A percentile compares a stretch with the other conserved stretches of the same genome.
These are phyloP conservation scores for Microsporum ferrugineum DNA, from an alignment of 2,329 filamentous ascomycete species.

Conservation along the genomic window DNA sequence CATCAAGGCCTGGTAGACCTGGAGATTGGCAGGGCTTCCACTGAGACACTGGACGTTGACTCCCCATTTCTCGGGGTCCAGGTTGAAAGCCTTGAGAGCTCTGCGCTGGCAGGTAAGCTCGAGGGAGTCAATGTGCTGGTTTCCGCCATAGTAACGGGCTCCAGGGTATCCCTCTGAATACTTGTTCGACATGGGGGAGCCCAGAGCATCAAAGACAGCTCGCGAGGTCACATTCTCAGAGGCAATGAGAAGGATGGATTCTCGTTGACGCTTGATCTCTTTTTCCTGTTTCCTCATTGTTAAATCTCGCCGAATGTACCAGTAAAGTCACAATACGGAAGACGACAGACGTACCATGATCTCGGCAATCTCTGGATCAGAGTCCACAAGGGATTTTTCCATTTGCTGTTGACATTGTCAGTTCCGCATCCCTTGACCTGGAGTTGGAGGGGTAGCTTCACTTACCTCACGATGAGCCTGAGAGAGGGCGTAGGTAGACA, in stretches of 20 bases:
- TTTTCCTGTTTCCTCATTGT: conserved; percentile 50
- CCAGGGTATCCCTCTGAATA: conserved; percentile 98
- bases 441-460: conserved; percentile 16
- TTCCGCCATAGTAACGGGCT: conserved; percentile 97
- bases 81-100: conserved; percentile 80
- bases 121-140: conserved; percentile 96
- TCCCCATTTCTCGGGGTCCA: conserved; percentile 84
- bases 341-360: conserved; percentile 65
- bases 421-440: background rate
- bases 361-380: conserved; percentile 84
- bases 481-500: conserved; percentile 51
- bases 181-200: conserved; percentile 94
- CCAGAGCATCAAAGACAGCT: conserved; percentile 93
- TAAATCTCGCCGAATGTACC: background rate
- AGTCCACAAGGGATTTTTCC: conserved; percentile 84
- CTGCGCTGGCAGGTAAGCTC: conserved; percentile 91
- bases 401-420: conserved; percentile 57
- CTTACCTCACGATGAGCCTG: conserved; percentile 55
- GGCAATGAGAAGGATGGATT: conserved; percentile 97
- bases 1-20: conserved; percentile 94
- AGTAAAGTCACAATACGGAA: background rate
- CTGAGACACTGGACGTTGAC: conserved; percentile 95
- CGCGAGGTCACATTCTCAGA: conserved; percentile 99
- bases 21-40: conserved; percentile 89
- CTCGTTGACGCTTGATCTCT: conserved; percentile 91